phyloP scores from a whole-genome alignment of 2,329 filamentous ascomycete genomes.

The Fusarium albosuccineum region DNA sequence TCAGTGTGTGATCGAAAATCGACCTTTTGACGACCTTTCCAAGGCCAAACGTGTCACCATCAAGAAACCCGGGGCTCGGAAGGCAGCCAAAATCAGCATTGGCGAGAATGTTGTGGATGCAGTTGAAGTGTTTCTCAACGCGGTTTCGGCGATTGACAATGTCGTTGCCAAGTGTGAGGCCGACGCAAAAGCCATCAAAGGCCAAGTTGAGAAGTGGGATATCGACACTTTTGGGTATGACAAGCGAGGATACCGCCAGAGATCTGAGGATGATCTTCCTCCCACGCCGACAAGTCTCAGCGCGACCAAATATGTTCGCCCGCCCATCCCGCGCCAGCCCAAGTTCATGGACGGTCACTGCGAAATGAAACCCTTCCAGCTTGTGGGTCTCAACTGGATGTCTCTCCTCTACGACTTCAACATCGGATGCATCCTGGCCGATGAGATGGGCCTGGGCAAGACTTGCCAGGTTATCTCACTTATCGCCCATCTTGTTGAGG shows the following conservation, averaged over 20 bases:
- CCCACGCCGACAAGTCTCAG: slow-evolving; percentile 58
- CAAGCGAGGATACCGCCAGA: slow-evolving; percentile 49
- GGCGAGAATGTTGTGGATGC: slow-evolving; percentile 66
- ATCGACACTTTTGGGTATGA: slow-evolving; percentile 61
- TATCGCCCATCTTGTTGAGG: slow-evolving; percentile 83
- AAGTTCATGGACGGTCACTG: slow-evolving; percentile 81
- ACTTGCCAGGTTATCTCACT: slow-evolving; percentile 97
- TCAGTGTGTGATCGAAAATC: slow-evolving; percentile 75
- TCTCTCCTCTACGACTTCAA: slow-evolving; percentile 82
- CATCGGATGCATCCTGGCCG: slow-evolving; percentile 90
- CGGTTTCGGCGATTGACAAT: slow-evolving; percentile 85
- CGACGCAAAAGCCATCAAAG: slow-evolving; percentile 71
- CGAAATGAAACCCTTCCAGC: slow-evolving; percentile 90
- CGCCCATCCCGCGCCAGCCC: slow-evolving; percentile 74
- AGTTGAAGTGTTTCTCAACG: slow-evolving; percentile 78
- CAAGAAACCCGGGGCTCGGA: slow-evolving; percentile 62
- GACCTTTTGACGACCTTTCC: slow-evolving; percentile 78
- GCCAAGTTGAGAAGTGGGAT: slow-evolving; percentile 62
- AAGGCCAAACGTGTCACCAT: slow-evolving; percentile 75
- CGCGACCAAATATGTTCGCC: slow-evolving; percentile 51
- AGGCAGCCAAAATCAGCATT: slow-evolving; percentile 61
- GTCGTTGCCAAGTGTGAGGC: slow-evolving; percentile 82
- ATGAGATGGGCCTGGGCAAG: slow-evolving; percentile 98
- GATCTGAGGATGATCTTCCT: slow-evolving; percentile 53
- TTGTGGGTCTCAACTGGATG: slow-evolving; percentile 96